Evolutionary conservation across 371 early-diverging fungal species (phyloP), one percentile per base, ranked within the genome.

Genomic region (Apophysomyces ossiformis): DNA sequence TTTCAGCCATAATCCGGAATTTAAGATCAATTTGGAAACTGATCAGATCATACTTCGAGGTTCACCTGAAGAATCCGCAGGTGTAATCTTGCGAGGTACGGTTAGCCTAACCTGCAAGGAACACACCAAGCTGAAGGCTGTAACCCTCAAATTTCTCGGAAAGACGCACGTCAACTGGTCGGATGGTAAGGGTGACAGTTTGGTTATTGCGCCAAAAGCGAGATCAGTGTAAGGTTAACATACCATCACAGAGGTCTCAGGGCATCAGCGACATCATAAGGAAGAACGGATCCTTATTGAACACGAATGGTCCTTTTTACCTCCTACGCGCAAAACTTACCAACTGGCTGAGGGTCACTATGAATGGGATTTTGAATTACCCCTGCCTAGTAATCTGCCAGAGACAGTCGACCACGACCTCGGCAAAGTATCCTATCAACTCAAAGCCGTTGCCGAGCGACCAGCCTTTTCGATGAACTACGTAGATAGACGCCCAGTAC

Each of bases 301-400:
- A 4, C 65, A 73, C 26, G 47, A 61, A 39, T 73, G 73, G 69
- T 41, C 58, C 2, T 63, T 73, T 37, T 16, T 73, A 32, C 61
- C 69, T 8, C 58, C 69, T 5, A 43, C 45, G 18, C 60, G 44
- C 3, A 78, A 79, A 45, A 18, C 63, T n/a, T 60, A 70, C 50
- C 35, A 58, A 38, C 43, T 72, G 15, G 41, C 57, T 44, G 61
- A 63, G 56, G 73, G 75, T 0, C 57, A 60, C 41, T 70, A 78
- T 35, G 61, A 68, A 65, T 78, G 79, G 77, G 69, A 75, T 35
- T 79, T 83, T 63, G 70, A 73, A 60, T 39, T 79, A 37, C 71
- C 73, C 7, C 41, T 83, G 26, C 79, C 81, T n/a, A 73, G 78
- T 21, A 56, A 73, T 61, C 45, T 79, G 35, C 84, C 81, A 7